phyloP scores from a whole-genome alignment of 495 filamentous ascomycete species.

The Cryomyces antarcticus region DNA sequence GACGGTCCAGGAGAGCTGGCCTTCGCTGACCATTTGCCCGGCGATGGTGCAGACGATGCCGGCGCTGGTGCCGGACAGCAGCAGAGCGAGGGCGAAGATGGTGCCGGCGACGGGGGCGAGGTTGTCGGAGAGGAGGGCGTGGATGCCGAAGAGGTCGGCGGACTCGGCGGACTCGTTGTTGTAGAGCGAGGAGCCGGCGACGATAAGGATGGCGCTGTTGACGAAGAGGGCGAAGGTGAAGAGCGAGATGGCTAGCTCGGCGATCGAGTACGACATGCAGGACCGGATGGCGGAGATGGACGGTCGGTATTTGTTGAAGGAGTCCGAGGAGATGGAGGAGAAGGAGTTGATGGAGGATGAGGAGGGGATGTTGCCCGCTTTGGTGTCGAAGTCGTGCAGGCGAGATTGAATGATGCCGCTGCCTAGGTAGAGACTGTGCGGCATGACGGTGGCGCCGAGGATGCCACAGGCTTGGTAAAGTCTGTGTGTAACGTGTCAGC shows the following conservation, averaged over 20 bases:
- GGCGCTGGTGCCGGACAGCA: slow-evolving; percentile 57
- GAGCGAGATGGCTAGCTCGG: slow-evolving; percentile 48
- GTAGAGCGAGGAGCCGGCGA: slow-evolving; percentile 62
- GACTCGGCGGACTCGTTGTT: slow-evolving; percentile 18
- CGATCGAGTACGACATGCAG: slow-evolving; percentile 65
- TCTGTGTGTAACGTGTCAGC: slow-evolving; percentile 18
- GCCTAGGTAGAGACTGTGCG: slow-evolving; percentile 77
- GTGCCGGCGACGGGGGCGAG: slow-evolving; percentile 55
- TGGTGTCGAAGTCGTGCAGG: slow-evolving; percentile 52
- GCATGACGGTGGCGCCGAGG: slow-evolving; percentile 86
- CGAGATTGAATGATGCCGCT: slow-evolving; percentile 72
- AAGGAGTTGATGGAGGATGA: slow-evolving; percentile 1
- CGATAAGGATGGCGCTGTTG: slow-evolving; percentile 78
- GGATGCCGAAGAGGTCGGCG: slow-evolving; percentile 67
- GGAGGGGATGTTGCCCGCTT: slow-evolving; percentile 2
- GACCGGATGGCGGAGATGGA: slow-evolving; percentile 55
- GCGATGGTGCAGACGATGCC: slow-evolving; percentile 73
- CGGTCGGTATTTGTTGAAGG: slow-evolving; percentile 42
- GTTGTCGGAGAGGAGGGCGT: slow-evolving; percentile 46
- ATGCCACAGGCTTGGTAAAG: slow-evolving; percentile 85
- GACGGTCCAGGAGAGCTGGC: slow-evolving; percentile 50
- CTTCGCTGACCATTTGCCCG: slow-evolving; percentile 67
- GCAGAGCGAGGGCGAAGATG: slow-evolving; percentile 56
- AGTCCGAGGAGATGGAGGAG: neutral
- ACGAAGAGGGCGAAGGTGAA: slow-evolving; percentile 85